A percentile compares a stretch with the other conserved stretches of the same genome.
Evolutionary conservation across 257 asterid genomes (phyloP).

Genomic region (Petunia axillaris): DNA sequence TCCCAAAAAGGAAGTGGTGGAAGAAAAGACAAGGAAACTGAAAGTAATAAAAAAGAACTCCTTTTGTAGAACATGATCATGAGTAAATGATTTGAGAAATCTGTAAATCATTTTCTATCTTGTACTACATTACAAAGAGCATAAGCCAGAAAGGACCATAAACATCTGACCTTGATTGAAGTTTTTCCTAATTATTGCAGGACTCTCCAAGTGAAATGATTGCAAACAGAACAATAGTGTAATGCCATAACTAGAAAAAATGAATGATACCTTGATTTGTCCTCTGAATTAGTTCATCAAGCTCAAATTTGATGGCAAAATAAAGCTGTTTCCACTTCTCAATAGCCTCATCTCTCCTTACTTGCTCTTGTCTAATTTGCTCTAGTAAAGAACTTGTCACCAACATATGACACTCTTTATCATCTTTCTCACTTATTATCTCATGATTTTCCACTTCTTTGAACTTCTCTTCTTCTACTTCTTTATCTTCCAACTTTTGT

Average conservation of each 20-base stretch:
- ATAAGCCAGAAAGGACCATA: not conserved
- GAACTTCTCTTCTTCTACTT: constrained; percentile 23
- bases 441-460: constrained; percentile 20
- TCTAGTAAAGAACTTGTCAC: constrained; percentile 25
- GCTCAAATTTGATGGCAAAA: constrained; percentile 77
- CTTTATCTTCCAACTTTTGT: constrained; percentile 42
- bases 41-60: not conserved
- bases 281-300: constrained; percentile 75
- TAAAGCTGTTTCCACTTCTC: constrained; percentile 92
- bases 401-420: constrained; percentile 16
- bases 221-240: too few relatives aligned
- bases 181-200: too few relatives aligned
- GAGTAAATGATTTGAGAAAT: too few relatives aligned
- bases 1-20: not conserved
- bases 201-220: too few relatives aligned
- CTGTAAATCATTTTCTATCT: too few relatives aligned
- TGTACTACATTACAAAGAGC: not conserved
- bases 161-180: too few relatives aligned
- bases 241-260: not conserved
- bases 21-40: not conserved
- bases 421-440: constrained; percentile 17
- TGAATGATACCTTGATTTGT: constrained; percentile 54
- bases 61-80: too few relatives aligned
- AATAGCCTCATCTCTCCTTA: constrained; percentile 59
- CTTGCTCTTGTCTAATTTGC: constrained; percentile 37